Evolutionary conservation across 176 grass and related monocot species (phyloP).

Genomic region (Echinochloa phyllopogon): DNA sequence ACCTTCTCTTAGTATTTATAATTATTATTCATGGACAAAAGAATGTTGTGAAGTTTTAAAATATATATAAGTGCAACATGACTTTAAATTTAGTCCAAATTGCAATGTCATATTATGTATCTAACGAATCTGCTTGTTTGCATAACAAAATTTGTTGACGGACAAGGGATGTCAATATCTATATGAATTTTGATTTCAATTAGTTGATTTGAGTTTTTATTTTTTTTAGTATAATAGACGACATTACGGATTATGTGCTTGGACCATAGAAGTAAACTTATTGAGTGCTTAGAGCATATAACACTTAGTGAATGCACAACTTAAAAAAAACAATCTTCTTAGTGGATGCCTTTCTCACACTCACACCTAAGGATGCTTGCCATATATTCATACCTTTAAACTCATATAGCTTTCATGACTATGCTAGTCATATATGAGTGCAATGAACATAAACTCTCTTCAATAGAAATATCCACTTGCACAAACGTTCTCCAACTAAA

Average conservation of each 20-base stretch:
- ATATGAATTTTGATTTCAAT: neutral
- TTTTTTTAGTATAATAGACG: neutral
- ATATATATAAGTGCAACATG: neutral
- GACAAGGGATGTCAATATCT: too few relatives aligned
- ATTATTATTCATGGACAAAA: too few relatives aligned
- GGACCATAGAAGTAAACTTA: too few relatives aligned
- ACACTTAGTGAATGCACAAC: neutral
- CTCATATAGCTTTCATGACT: neutral
- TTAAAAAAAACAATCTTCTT: neutral
- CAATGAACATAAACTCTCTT: neutral
- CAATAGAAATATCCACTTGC: neutral
- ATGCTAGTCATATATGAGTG: neutral
- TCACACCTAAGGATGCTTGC: neutral
- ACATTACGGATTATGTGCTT: neutral
- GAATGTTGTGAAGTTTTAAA: too few relatives aligned
- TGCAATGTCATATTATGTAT: neutral
- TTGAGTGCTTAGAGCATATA: neutral
- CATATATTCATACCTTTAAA: neutral
- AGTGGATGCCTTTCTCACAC: neutral
- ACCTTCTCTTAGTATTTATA: too few relatives aligned
- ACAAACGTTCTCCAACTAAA: neutral
- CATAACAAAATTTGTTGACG: neutral
- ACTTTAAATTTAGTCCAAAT: neutral
- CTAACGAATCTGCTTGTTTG: too few relatives aligned
- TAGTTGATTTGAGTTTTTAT: neutral